Conservation (phyloP, 768 basidiomycete genomes). For the Chalciporus sphaerocephalus region DNA sequence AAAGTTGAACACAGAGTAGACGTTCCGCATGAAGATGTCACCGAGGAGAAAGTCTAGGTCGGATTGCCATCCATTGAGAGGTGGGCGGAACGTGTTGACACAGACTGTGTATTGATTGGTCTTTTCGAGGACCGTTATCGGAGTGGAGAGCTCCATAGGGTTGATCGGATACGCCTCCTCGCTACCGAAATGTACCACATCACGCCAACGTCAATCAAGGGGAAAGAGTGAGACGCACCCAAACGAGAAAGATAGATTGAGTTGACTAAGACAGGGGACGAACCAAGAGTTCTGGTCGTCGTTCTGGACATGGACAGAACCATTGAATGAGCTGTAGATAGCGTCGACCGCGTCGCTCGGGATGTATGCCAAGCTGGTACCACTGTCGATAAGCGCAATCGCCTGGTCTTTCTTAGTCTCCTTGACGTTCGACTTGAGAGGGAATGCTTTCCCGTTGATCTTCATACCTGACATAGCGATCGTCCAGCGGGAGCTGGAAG, state of each 20-base stretch:
- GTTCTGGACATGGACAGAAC: slow-evolving; percentile 33
- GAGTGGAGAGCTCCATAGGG: slow-evolving; percentile 40
- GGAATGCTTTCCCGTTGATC: slow-evolving; percentile 29
- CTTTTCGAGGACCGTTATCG: slow-evolving; percentile 21
- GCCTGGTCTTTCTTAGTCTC: slow-evolving; percentile 30
- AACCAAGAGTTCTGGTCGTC: slow-evolving; percentile 34
- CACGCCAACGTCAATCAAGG: not conserved
- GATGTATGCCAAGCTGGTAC: slow-evolving; percentile 38
- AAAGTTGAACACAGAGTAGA: slow-evolving; percentile 46
- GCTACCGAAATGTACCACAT: slow-evolving; percentile 11
- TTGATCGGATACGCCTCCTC: slow-evolving; percentile 37
- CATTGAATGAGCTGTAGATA: slow-evolving; percentile 38
- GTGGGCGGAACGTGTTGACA: slow-evolving; percentile 31
- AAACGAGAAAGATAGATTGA: slow-evolving; percentile 27
- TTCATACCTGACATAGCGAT: slow-evolving; percentile 37
- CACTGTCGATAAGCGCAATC: slow-evolving; percentile 42
- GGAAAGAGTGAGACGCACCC: slow-evolving; percentile 3
- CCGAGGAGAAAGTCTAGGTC: slow-evolving; percentile 41
- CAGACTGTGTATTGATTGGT: slow-evolving; percentile 39
- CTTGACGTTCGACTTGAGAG: slow-evolving; percentile 29
- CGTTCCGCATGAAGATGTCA: slow-evolving; percentile 44
- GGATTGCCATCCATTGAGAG: slow-evolving; percentile 20
- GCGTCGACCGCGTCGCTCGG: slow-evolving; percentile 32
- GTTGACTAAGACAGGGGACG: slow-evolving; percentile 30
- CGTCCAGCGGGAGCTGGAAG: slow-evolving; percentile 38